These are phyloP conservation scores for Xylaria polymorpha DNA, from an alignment of 2,329 filamentous ascomycete species.

Conservation along the genomic window DNA sequence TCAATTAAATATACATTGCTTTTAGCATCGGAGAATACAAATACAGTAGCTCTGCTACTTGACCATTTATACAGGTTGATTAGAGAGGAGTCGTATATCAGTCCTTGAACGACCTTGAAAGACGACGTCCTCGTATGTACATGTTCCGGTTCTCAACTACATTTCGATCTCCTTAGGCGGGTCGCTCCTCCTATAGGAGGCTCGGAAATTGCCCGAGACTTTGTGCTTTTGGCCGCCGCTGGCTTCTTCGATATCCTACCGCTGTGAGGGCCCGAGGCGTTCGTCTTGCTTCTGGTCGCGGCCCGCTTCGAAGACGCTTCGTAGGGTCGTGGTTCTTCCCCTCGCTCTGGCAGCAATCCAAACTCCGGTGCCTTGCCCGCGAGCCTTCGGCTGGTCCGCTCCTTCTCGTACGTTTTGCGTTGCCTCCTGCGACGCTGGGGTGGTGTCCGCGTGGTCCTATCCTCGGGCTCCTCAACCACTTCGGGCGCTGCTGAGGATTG, in stretches of 20 bases:
- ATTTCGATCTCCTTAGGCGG: background rate
- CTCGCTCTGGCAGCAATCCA: slow-evolving; percentile 1
- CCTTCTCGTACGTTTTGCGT: slow-evolving; percentile 20
- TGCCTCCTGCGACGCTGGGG: slow-evolving; percentile 13
- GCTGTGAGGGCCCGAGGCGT: background rate
- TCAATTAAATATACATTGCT: background rate
- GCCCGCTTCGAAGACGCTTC: background rate
- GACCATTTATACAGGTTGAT: background rate
- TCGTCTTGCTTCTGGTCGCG: background rate
- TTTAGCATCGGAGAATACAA: background rate
- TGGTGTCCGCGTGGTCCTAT: background rate
- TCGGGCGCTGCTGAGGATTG: background rate
- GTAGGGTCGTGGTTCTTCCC: slow-evolving; percentile 6
- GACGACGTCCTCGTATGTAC: background rate
- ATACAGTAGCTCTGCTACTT: background rate
- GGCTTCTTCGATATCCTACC: slow-evolving; percentile 7
- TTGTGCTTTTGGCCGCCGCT: background rate
- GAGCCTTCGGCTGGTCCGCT: slow-evolving; percentile 10
- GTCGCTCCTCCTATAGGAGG: background rate
- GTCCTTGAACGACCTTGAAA: background rate
- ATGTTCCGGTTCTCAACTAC: background rate
- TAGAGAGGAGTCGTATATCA: background rate
- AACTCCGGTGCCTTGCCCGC: slow-evolving; percentile 13
- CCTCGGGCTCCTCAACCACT: background rate
- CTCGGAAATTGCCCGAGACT: slow-evolving; percentile 11